Conservation (phyloP, 1,284 basidiomycete species). For the Tylopilus sp. region DNA sequence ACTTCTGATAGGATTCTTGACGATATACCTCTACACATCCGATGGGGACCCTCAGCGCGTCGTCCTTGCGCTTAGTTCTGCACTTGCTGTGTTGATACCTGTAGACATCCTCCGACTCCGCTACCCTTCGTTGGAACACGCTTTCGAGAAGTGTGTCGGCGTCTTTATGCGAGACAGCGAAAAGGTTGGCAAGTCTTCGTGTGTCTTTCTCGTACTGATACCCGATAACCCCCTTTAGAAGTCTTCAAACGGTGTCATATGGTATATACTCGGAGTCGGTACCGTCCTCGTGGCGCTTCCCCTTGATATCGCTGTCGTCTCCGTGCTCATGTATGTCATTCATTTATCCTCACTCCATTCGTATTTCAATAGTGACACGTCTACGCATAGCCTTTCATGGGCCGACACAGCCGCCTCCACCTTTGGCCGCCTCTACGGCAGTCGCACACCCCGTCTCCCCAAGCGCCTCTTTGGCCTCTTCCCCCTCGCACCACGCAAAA, state of each 20-base stretch:
- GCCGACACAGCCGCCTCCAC: conserved; percentile 97
- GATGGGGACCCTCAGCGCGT: conserved; percentile 69
- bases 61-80: conserved; percentile 71
- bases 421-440: conserved; percentile 89
- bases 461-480: conserved; percentile 65
- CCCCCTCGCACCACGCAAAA: conserved; percentile 87
- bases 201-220: neutral
- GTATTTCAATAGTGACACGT: conserved; percentile 3
- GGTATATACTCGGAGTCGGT: conserved; percentile 95
- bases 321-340: conserved; percentile 85
- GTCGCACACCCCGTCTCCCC: conserved; percentile 82
- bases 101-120: conserved; percentile 86
- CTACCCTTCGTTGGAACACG: conserved; percentile 72
- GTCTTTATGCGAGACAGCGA: conserved; percentile 96
- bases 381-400: conserved; percentile 86
- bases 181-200: conserved; percentile 61
- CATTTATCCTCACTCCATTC: neutral
- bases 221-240: conserved; percentile 50
- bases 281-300: conserved; percentile 86
- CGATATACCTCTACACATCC: conserved; percentile 79
- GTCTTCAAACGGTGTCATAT: conserved; percentile 90
- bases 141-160: conserved; percentile 86
- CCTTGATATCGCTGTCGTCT: conserved; percentile 88
- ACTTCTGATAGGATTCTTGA: conserved; percentile 77
- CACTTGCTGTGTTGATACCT: conserved; percentile 78